Evolutionary conservation across 139 green algal genomes (phyloP).

Genomic region (Chlorella sp.): DNA sequence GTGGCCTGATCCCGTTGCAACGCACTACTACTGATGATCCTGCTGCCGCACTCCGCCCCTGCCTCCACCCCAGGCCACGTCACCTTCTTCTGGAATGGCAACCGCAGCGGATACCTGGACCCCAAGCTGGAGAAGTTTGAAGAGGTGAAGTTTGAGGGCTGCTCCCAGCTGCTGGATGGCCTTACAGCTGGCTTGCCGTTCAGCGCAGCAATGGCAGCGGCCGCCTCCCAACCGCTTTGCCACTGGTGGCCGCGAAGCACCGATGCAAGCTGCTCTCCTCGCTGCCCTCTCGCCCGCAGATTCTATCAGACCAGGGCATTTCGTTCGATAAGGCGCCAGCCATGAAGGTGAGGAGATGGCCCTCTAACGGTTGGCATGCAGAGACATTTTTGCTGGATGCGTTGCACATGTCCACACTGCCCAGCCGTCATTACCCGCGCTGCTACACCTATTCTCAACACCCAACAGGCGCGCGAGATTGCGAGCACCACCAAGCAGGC

Average conservation of each 20-base stretch:
- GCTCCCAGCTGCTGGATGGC: too few species aligned
- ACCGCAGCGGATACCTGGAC: constrained; percentile 92
- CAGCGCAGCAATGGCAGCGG: too few species aligned
- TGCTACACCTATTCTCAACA: too few species aligned
- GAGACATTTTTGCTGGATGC: too few species aligned
- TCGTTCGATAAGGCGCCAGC: constrained; percentile 92
- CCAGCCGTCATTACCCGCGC: too few species aligned
- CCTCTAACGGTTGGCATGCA: too few species aligned
- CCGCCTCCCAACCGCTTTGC: too few species aligned
- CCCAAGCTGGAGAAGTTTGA: constrained; percentile 89
- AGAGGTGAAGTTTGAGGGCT: constrained; percentile 46
- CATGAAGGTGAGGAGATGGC: constrained; percentile 86
- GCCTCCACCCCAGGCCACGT: constrained; percentile 45
- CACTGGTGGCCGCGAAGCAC: too few species aligned
- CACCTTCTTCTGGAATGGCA: constrained; percentile 99
- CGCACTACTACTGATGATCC: background rate
- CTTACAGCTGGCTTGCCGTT: too few species aligned
- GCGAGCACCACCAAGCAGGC: constrained; percentile 64
- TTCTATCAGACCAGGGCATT: constrained; percentile 85
- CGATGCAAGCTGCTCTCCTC: background rate
- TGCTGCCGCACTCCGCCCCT: background rate
- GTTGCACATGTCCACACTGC: too few species aligned
- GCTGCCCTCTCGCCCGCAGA: constrained; percentile 42
- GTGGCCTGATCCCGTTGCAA: too few species aligned
- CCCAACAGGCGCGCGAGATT: constrained; percentile 76